Conservation (phyloP, 768 basidiomycete genomes). For the Sarcomyxa edulis region DNA sequence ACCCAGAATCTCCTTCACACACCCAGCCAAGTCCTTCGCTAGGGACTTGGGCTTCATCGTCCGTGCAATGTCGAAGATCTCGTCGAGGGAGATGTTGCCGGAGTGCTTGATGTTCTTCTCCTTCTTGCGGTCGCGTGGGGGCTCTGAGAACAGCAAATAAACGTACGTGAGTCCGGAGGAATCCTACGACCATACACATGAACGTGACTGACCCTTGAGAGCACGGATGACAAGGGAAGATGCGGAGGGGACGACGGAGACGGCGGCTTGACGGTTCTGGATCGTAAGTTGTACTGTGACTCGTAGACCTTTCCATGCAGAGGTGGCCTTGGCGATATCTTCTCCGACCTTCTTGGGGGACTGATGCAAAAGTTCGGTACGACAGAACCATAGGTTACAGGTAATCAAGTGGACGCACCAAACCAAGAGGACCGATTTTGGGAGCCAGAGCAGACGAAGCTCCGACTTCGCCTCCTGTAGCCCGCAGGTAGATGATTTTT, state of each 20-base stretch:
- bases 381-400: constrained; percentile 3
- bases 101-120: constrained; percentile 99
- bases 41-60: constrained; percentile 94
- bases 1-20: constrained; percentile 96
- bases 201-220: constrained; percentile 78
- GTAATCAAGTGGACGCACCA: constrained; percentile 54
- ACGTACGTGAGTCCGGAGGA: constrained; percentile 1
- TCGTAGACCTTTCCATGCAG: constrained; percentile 98
- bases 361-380: constrained; percentile 35
- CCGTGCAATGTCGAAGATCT: constrained; percentile 93
- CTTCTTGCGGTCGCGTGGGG: constrained; percentile 99
- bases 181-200: background rate
- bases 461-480: constrained; percentile 99
- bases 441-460: constrained; percentile 97
- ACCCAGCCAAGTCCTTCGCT: constrained; percentile 84
- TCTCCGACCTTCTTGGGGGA: constrained; percentile 99
- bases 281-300: constrained; percentile 99
- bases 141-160: constrained; percentile 50
- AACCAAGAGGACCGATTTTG: constrained; percentile 99
- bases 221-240: constrained; percentile 97
- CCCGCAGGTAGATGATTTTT: constrained; percentile 98
- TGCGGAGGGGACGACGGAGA: constrained; percentile 95
- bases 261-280: constrained; percentile 98
- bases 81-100: constrained; percentile 91
- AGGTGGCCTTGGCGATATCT: constrained; percentile 99